Base-by-base conservation (phyloP, 768 basidiomycete species). In the Trametes elegans region DNA sequence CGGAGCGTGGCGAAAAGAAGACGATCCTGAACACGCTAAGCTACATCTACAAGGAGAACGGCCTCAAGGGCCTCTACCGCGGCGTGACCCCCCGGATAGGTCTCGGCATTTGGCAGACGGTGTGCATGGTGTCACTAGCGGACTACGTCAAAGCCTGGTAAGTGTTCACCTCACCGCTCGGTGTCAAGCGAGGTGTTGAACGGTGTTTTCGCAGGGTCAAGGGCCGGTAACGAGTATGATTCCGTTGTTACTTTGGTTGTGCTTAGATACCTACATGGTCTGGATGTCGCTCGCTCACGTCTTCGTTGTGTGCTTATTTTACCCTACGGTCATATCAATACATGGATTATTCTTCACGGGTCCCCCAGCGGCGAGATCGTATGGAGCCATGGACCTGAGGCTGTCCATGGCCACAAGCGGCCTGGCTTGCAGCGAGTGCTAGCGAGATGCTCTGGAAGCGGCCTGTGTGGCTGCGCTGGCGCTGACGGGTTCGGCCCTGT, bases 41-140 rank as follows among this genome's bases (percentile, higher is more conserved):
- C n/a, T 98, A 93, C 74, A 90, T 99, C 68, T 98, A 98, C 83
- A 85, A 82, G 69, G 92, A 94, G 73, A 98, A 96, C 70, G 97
- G 97, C 49, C 78, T 99, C 66, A 93, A 90, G 73, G 97, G 96
- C 28, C 78, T 99, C 28, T 99, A 99, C 79, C 87, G 97, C 44
- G 97, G 97, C 64, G 96, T 99, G 19, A 92, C 94, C 0, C 97
- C 97, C 55, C 91, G 97, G 55, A 92, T 99, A 65, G 97, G 84
- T 59, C 84, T 99, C 57, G 94, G 96, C 57, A 82, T 96, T 68
- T 97, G 93, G 93, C 93, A 97, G 74, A 97, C 93, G 7, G 79
- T 98, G 62, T 99, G 97, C 79, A 99, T 99, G 96, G 96, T 98
- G 62, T 94, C 92, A 19, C 88, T 98, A 60, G 94, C 95, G 18